Evolutionary conservation across 352 stramenopile genomes (phyloP).

Genomic region (Phytophthora palmivora): DNA sequence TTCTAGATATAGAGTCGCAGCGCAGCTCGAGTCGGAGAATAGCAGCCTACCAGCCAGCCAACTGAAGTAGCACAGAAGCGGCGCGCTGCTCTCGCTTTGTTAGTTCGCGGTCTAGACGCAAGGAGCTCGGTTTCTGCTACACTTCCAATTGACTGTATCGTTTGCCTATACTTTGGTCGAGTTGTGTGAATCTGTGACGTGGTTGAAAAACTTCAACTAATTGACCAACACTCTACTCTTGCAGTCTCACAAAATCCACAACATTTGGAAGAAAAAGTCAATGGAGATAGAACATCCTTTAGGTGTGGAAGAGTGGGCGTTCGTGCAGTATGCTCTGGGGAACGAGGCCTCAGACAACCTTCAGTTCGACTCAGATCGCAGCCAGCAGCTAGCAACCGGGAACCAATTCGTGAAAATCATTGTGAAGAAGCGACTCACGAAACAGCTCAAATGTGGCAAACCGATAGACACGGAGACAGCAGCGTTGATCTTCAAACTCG

Average conservation of each 20-base stretch:
- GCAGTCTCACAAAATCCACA: too few species aligned
- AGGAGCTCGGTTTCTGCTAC: slow-evolving; percentile 34
- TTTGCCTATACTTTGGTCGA: slow-evolving; percentile 22
- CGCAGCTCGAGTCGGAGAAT: slow-evolving; percentile 32
- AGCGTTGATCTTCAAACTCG: slow-evolving; percentile 1
- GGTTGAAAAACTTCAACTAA: slow-evolving; percentile 12
- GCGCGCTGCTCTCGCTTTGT: slow-evolving; percentile 20
- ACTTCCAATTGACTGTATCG: slow-evolving; percentile 39
- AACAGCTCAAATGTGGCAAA: too few species aligned
- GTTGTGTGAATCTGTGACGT: not conserved
- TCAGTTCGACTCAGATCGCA: not conserved
- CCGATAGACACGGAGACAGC: not conserved
- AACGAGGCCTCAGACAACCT: not conserved
- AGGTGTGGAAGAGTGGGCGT: slow-evolving; percentile 5
- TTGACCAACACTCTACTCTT: slow-evolving; percentile 8
- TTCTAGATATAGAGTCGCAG: slow-evolving; percentile 64
- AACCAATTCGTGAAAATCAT: not conserved
- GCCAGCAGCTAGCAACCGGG: not conserved
- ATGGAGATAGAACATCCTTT: not conserved
- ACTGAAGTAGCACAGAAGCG: slow-evolving; percentile 34
- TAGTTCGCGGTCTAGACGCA: slow-evolving; percentile 32
- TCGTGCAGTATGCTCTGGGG: slow-evolving; percentile 5
- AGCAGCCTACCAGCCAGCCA: slow-evolving; percentile 31
- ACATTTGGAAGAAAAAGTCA: too few species aligned
- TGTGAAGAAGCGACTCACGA: slow-evolving; percentile 1